Evolutionary conservation across 441 rosid genomes (phyloP).

Genomic region (Viola pubescens): DNA sequence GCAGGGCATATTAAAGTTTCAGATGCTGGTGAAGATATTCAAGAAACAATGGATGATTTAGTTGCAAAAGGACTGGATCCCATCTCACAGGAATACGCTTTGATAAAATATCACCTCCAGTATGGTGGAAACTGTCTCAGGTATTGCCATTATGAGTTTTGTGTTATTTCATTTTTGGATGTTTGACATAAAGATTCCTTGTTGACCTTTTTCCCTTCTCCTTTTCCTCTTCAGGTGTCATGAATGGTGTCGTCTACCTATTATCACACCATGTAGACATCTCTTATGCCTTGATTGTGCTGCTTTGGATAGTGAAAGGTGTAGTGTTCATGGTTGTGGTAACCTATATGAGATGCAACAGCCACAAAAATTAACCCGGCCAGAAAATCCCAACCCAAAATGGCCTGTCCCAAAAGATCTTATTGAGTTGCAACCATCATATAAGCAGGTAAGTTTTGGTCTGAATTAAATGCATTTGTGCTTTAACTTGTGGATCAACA

Average conservation of each 20-base stretch:
- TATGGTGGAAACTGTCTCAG: conserved; percentile 80
- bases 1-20: conserved; percentile 86
- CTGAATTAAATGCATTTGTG: neutral
- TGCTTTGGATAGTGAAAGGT: conserved; percentile 62
- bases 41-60: conserved; percentile 84
- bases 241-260: conserved; percentile 94
- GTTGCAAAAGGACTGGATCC: conserved; percentile 55
- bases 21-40: conserved; percentile 80
- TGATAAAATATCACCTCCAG: conserved; percentile 55
- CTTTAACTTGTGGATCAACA: neutral
- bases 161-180: conserved; percentile 1
- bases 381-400: conserved; percentile 90
- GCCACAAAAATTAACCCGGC: conserved; percentile 67
- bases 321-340: conserved; percentile 71
- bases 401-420: conserved; percentile 98
- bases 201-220: conserved; percentile 5
- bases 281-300: conserved; percentile 83
- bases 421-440: conserved; percentile 93
- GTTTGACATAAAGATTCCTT: neutral
- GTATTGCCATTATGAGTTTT: conserved; percentile 25
- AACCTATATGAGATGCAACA: conserved; percentile 77
- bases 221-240: conserved; percentile 50
- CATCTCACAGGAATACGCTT: conserved; percentile 56
- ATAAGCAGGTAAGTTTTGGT: conserved; percentile 58
- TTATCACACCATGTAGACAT: conserved; percentile 90